A percentile compares a stretch with the other conserved stretches of the same genome.
phyloP scores from a whole-genome alignment of 1,284 basidiomycete genomes.

The Trichosporon ovoides region DNA sequence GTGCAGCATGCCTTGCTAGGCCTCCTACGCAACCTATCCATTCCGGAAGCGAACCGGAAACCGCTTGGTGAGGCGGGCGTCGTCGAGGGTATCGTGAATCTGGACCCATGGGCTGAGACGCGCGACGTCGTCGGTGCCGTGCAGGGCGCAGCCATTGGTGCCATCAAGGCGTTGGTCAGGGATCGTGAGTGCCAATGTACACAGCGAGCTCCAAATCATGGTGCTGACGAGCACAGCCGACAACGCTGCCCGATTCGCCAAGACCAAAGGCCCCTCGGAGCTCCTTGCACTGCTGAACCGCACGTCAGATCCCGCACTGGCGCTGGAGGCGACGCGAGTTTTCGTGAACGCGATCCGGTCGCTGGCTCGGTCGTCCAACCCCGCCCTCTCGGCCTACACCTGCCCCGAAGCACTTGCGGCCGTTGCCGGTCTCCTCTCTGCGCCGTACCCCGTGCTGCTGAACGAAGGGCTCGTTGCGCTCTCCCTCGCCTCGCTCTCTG shows the following conservation, averaged over 20 bases:
- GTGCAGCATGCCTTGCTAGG: constrained; percentile 79
- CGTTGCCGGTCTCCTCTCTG: constrained; percentile 66
- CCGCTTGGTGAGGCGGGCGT: constrained; percentile 62
- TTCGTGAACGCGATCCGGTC: constrained; percentile 38
- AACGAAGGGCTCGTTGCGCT: constrained; percentile 85
- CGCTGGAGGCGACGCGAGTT: constrained; percentile 64
- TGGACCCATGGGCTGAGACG: constrained; percentile 65
- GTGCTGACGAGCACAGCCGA: constrained; percentile 1
- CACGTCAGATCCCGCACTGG: constrained; percentile 73
- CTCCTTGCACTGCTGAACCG: constrained; percentile 70
- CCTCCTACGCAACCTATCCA: constrained; percentile 75
- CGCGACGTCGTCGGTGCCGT: constrained; percentile 75
- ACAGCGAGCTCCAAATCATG: not conserved
- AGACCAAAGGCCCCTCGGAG: constrained; percentile 46
- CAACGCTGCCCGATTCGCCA: constrained; percentile 21
- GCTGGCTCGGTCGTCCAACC: constrained; percentile 2
- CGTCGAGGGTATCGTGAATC: constrained; percentile 59
- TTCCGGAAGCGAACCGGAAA: constrained; percentile 59
- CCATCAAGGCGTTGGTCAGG: constrained; percentile 69
- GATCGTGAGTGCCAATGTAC: not conserved
- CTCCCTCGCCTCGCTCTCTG: constrained; percentile 52
- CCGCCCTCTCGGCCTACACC: not conserved
- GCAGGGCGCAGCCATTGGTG: constrained; percentile 79
- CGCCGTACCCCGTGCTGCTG: constrained; percentile 73
- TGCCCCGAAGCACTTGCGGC: constrained; percentile 50